These are phyloP conservation scores for Amaranthus tricolor DNA, from an alignment of 179 eudicot species.

Conservation along the genomic window DNA sequence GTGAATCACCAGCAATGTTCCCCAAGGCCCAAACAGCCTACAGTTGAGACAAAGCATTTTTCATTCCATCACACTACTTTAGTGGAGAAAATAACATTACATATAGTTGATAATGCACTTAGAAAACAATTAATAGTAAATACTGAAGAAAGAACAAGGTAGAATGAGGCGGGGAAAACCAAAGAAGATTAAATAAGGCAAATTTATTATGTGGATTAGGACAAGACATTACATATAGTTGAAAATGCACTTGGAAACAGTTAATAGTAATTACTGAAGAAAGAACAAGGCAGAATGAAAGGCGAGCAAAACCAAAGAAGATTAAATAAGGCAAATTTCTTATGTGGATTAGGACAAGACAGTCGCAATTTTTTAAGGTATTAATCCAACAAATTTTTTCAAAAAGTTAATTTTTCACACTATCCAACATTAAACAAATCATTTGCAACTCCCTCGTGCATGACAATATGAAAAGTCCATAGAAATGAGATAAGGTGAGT, in stretches of 20 bases:
- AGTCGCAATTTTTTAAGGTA: neutral
- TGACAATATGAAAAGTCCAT: neutral
- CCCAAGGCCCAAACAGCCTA: slow-evolving; percentile 51
- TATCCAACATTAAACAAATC: neutral
- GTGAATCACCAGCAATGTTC: slow-evolving; percentile 47
- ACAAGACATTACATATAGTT: neutral
- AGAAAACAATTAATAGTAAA: neutral
- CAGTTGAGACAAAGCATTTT: neutral
- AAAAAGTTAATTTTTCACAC: neutral
- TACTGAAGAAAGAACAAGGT: neutral
- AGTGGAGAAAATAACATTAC: too few relatives aligned
- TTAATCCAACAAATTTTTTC: neutral
- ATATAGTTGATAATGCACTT: neutral
- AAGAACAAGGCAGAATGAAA: neutral
- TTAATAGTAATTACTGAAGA: neutral
- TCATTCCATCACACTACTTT: neutral
- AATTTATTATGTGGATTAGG: neutral
- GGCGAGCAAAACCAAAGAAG: neutral
- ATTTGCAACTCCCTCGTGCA: neutral
- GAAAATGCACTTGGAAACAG: neutral
- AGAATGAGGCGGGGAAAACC: neutral
- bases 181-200: neutral
- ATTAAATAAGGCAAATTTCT: neutral
- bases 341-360: neutral
- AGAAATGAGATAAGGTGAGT: neutral